phyloP scores from a whole-genome alignment of 108 stramenopile genomes.

The Hondaea fermentalgiana region DNA sequence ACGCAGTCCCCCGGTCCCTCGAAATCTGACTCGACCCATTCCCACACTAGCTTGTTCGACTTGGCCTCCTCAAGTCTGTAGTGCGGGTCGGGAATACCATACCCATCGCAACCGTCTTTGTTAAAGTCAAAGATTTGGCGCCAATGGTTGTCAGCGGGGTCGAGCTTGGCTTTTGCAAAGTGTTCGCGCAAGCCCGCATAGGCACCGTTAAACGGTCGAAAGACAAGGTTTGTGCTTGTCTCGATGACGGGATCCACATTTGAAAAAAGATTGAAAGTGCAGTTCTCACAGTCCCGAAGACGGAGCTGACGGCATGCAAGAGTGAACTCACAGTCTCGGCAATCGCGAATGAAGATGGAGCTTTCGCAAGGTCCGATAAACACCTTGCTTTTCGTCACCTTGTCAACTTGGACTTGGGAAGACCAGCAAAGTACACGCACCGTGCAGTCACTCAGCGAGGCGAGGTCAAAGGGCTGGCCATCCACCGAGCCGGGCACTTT shows the following conservation, averaged over 20 bases:
- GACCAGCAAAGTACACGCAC: constrained; percentile 51
- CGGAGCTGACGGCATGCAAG: constrained; percentile 67
- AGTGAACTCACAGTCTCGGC: constrained; percentile 59
- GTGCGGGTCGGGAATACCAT: background rate
- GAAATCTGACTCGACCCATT: background rate
- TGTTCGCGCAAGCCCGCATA: background rate
- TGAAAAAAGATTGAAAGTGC: constrained; percentile 57
- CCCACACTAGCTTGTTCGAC: background rate
- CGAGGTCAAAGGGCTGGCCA: constrained; percentile 65
- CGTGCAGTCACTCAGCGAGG: constrained; percentile 45
- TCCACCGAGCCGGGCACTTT: constrained; percentile 54
- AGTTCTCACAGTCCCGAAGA: constrained; percentile 57
- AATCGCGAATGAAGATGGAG: constrained; percentile 62
- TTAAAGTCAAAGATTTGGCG: constrained; percentile 66
- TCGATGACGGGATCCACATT: constrained; percentile 73
- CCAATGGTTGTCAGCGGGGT: constrained; percentile 56
- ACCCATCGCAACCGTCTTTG: constrained; percentile 35
- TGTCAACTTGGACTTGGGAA: constrained; percentile 64
- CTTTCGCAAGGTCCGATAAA: constrained; percentile 63
- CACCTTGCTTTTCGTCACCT: constrained; percentile 47
- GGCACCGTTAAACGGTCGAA: constrained; percentile 27
- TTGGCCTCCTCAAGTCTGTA: background rate
- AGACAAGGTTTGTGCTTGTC: constrained; percentile 40
- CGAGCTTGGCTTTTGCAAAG: constrained; percentile 45
- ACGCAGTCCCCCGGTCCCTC: background rate